Evolutionary conservation across 2,329 filamentous ascomycete genomes (phyloP).

Genomic region (Fonsecaea pedrosoi): DNA sequence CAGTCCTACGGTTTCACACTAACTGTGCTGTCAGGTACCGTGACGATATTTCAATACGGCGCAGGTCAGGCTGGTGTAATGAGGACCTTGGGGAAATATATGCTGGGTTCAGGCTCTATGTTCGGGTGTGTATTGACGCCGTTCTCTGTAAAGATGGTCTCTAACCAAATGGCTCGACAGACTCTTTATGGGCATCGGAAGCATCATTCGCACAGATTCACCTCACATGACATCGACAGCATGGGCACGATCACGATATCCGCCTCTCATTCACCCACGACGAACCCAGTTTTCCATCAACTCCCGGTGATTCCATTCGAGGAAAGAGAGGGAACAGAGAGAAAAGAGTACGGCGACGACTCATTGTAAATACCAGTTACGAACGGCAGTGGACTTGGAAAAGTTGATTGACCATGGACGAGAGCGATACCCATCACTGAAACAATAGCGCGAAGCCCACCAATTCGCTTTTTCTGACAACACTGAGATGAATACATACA

Average conservation of each 20-base stretch:
- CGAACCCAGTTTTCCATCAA: conserved; percentile 41
- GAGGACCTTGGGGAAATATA: conserved; percentile 93
- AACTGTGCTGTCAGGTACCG: conserved; percentile 67
- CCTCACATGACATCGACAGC: conserved; percentile 76
- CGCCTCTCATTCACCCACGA: conserved; percentile 71
- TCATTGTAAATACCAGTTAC: conserved; percentile 27
- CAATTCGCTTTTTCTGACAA: conserved; percentile 1
- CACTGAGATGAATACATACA: conserved; percentile 4
- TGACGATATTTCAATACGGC: conserved; percentile 94
- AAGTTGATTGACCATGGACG: conserved; percentile 28
- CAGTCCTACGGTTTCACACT: conserved; percentile 11
- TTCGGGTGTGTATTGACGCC: conserved; percentile 73
- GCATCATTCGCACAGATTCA: conserved; percentile 90
- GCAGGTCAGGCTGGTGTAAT: conserved; percentile 93
- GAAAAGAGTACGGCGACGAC: not conserved
- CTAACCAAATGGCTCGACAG: conserved; percentile 16
- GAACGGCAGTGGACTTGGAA: conserved; percentile 22
- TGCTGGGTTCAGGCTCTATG: conserved; percentile 91
- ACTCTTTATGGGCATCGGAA: conserved; percentile 99
- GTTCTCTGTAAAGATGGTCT: conserved; percentile 8
- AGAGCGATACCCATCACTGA: conserved; percentile 33
- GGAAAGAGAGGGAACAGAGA: not conserved
- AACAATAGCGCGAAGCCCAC: conserved; percentile 15
- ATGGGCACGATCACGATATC: conserved; percentile 75
- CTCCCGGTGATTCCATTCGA: conserved; percentile 8